Base-by-base conservation (phyloP, 2,329 filamentous ascomycete species). In the Trichoderma sp. region DNA sequence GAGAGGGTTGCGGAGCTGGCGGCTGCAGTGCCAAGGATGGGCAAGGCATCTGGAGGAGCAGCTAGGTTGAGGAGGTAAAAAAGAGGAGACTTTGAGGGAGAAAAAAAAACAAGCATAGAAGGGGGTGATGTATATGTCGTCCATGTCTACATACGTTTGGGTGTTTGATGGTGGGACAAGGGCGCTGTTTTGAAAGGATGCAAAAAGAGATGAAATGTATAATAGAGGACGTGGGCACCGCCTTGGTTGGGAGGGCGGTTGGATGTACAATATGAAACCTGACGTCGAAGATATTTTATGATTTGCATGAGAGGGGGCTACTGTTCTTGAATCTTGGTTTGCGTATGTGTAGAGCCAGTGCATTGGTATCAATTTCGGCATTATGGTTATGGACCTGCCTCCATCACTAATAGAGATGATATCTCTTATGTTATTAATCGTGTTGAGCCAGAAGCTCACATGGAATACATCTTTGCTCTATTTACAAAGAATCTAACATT, bases 1-100 rank as follows among this genome's bases (percentile, higher is more conserved):
- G 78, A 81, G 71, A 82, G 80, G 79, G 78, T 79, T 65, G 82
- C 82, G 9, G 81, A 84, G 79, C 71, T 83, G 75, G 80, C 82
- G 69, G 76, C 79, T 16, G 81, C 78, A 27, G 81, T 77, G 18
- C 65, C 73, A 18, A 81, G 78, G 75, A 31, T 12, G 45, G 38
- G 38, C 2, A 73, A 73, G 50, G 69, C 73, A 45, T 35, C 75
- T 18, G 76, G 77, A 9, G 78, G 77, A 4, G 64, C 50, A 29
- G 76, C 66, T 71, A 78, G 80, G 14, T 77, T 75, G 29, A 79
- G 78, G 78, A 81, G 79, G 76, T 82, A 76, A 68, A 79, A 79
- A 75, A 2, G 31, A 18, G 18, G 27, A 14, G 16, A n/a, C 3
- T 14, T 33, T n/a, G n/a, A 62, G 29, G 6, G 11, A 6, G 6